Evolutionary conservation across 192 early-diverging fungal species (phyloP), one percentile per base, ranked within the genome.

Genomic region (Dispira simplex): DNA sequence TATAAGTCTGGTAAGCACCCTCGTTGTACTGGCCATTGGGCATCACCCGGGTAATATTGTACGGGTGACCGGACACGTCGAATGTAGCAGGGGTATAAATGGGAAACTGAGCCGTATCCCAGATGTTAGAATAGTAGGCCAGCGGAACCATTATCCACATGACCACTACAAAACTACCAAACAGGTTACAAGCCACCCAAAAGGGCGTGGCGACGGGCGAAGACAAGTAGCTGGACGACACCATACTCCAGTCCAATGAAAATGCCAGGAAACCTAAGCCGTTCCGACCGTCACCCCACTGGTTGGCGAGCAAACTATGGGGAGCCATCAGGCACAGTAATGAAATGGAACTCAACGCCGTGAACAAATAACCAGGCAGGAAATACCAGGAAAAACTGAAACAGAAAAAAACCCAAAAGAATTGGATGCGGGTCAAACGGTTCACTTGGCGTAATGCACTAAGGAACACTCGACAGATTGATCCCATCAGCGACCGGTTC

Each of bases 191-290:
- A 25, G 80, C 75, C 27, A 81, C 79, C 64, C 77, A 79, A 74
- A 79, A 92, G 43, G 90, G 90, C 44, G 84, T 83, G n/a, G 83
- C 82, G n/a, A 91, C 70, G 12, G 87, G 83, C 72, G 81, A 84
- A 45, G 67, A 68, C 25, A 73, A 70, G 59, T 75, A 75, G 1
- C 81, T 79, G 12, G 77, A 69, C 46, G 76, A 75, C 23, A 89
- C 75, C 46, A 79, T 69, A 63, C 76, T 81, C 89, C 89, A 92
- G 71, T 92, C 89, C 12, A 90, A 65, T 8, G 82, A 77, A 46
- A 91, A 83, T 60, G 78, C 81, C 27, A 83, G 68, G 54, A 89
- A 77, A 3, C 89, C 89, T 21, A 89, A 69, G 32, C 89, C 89
- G 43, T 79, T 80, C 14, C 75, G 76, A 63, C 67, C 75, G 59